Evolutionary conservation across 352 stramenopile species (phyloP).

Genomic region (Hyaloperonospora arabidopsidis): DNA sequence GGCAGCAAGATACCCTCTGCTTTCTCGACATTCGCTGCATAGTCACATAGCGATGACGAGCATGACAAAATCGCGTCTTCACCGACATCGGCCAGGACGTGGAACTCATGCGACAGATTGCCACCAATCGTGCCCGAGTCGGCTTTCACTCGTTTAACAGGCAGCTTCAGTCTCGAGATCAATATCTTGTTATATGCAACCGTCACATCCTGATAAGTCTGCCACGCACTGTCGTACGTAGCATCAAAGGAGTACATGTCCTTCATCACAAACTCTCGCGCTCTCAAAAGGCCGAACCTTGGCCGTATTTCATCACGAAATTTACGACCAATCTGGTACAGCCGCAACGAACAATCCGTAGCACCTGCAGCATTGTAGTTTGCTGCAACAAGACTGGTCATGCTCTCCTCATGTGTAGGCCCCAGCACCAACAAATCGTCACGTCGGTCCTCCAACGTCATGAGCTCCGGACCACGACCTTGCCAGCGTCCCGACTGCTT

Average conservation of each 20-base stretch:
- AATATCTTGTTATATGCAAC: constrained; percentile 75
- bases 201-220: constrained; percentile 78
- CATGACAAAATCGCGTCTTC: constrained; percentile 82
- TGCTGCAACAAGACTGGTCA: constrained; percentile 69
- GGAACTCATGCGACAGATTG: constrained; percentile 86
- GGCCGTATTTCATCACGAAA: constrained; percentile 86
- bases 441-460: constrained; percentile 70
- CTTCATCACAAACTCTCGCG: constrained; percentile 88
- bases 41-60: constrained; percentile 41
- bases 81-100: constrained; percentile 72
- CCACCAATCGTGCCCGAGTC: constrained; percentile 85
- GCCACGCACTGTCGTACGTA: constrained; percentile 43
- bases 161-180: constrained; percentile 47
- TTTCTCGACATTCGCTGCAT: constrained; percentile 86
- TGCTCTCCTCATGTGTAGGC: constrained; percentile 80
- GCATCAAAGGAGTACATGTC: constrained; percentile 88
- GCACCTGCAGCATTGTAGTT: constrained; percentile 37
- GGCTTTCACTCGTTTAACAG: constrained; percentile 72
- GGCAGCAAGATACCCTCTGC: constrained; percentile 37
- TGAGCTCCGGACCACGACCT: constrained; percentile 71
- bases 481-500: constrained; percentile 79
- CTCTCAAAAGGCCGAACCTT: constrained; percentile 73
- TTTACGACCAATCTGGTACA: constrained; percentile 86
- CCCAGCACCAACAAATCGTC: constrained; percentile 60
- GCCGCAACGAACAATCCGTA: constrained; percentile 41